These are phyloP conservation scores for Cardamine occulta DNA, from an alignment of 345 rosid species.

Conservation along the genomic window DNA sequence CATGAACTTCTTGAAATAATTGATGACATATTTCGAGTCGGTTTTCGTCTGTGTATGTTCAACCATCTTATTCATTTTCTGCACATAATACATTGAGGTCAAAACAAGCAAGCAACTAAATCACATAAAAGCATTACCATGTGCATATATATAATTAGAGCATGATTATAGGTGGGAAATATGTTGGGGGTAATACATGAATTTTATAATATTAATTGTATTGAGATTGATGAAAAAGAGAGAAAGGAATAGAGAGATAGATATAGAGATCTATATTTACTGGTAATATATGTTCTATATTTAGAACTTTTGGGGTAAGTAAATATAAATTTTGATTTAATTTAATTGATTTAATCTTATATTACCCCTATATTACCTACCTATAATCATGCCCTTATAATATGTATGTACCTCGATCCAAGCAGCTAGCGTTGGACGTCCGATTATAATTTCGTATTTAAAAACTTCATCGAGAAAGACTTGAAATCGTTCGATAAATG, in stretches of 20 bases:
- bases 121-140: neutral
- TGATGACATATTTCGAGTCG: slow-evolving; percentile 59
- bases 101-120: neutral
- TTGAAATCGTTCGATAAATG: slow-evolving; percentile 68
- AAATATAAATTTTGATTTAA: no score
- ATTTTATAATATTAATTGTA: no score
- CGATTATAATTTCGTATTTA: slow-evolving; percentile 59
- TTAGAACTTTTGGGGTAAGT: no score
- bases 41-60: slow-evolving; percentile 68
- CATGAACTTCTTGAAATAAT: slow-evolving; percentile 53
- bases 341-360: no score
- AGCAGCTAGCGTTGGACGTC: slow-evolving; percentile 74
- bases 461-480: slow-evolving; percentile 60
- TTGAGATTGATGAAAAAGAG: no score
- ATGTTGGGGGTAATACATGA: no score
- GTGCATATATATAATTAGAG: neutral
- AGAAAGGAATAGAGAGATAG: no score
- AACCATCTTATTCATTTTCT: slow-evolving; percentile 71
- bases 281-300: no score
- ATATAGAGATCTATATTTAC: no score
- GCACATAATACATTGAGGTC: slow-evolving; percentile 3
- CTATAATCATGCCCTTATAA: no score
- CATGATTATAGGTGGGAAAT: no score
- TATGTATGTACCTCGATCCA: slow-evolving; percentile 73
- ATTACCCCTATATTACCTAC: no score